Evolutionary conservation across 1,284 basidiomycete species (phyloP).

Genomic region (Schizophyllum commune): DNA sequence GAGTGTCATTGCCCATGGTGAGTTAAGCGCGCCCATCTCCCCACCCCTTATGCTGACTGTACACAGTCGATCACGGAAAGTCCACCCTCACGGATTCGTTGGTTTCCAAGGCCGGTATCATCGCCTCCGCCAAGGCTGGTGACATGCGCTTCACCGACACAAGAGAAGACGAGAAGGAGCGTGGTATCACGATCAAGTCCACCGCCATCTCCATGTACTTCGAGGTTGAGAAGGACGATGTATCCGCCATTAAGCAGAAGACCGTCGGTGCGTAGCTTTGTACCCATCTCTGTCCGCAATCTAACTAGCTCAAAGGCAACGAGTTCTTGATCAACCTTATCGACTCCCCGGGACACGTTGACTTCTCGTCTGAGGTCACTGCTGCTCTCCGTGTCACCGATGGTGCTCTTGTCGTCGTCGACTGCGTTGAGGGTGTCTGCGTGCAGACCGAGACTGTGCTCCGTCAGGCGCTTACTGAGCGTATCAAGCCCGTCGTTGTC

Average conservation of each 20-base stretch:
- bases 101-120: conserved; percentile 99
- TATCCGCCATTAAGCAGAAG: conserved; percentile 86
- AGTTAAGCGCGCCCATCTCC: conserved; percentile 20
- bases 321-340: conserved; percentile 99
- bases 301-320: conserved; percentile 44
- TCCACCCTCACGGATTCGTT: conserved; percentile 99
- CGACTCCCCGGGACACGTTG: conserved; percentile 99
- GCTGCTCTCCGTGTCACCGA: conserved; percentile 99
- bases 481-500: conserved; percentile 99
- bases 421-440: conserved; percentile 99
- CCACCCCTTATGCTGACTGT: conserved; percentile 9
- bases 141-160: conserved; percentile 99
- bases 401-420: conserved; percentile 97
- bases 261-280: conserved; percentile 59
- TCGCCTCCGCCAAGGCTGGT: conserved; percentile 92
- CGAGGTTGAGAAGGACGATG: conserved; percentile 87
- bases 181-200: conserved; percentile 99
- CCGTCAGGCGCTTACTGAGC: conserved; percentile 94
- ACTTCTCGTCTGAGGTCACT: conserved; percentile 99
- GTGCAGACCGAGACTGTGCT: conserved; percentile 99
- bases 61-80: conserved; percentile 97
- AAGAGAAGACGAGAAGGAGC: conserved; percentile 97
- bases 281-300: neutral
- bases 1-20: conserved; percentile 95
- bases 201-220: conserved; percentile 99